Evolutionary conservation across 2,329 filamentous ascomycete species (phyloP).

Genomic region (Aureobasidium mangrovei): DNA sequence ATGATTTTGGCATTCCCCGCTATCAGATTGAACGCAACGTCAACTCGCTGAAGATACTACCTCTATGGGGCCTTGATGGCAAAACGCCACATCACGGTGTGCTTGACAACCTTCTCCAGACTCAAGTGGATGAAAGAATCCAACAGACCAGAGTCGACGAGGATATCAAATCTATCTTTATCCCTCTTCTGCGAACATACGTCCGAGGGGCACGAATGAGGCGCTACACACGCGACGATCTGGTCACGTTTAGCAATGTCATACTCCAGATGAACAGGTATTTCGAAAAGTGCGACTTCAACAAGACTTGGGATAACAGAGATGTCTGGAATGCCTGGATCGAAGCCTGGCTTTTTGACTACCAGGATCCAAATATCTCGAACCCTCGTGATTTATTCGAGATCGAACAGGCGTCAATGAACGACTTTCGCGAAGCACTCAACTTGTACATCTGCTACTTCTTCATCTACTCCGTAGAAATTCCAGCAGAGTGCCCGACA

Average conservation of each 20-base stretch:
- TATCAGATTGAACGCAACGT: slow-evolving; percentile 49
- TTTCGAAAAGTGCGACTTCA: slow-evolving; percentile 43
- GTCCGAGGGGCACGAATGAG: slow-evolving; percentile 43
- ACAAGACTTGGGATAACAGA: slow-evolving; percentile 40
- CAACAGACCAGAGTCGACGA: slow-evolving; percentile 32
- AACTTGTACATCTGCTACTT: slow-evolving; percentile 33
- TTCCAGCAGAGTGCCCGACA: slow-evolving; percentile 41
- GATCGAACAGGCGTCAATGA: slow-evolving; percentile 27
- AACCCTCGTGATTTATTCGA: slow-evolving; percentile 24
- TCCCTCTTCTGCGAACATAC: slow-evolving; percentile 43
- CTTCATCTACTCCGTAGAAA: slow-evolving; percentile 43
- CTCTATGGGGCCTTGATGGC: slow-evolving; percentile 47
- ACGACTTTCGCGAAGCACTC: slow-evolving; percentile 27
- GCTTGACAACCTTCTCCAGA: slow-evolving; percentile 46
- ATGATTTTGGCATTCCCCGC: slow-evolving; percentile 47
- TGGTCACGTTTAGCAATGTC: slow-evolving; percentile 40
- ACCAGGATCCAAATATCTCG: slow-evolving; percentile 31
- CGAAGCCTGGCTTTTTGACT: slow-evolving; percentile 39
- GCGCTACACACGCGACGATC: slow-evolving; percentile 34
- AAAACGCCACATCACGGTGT: slow-evolving; percentile 45
- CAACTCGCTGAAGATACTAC: slow-evolving; percentile 45
- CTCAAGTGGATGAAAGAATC: slow-evolving; percentile 42
- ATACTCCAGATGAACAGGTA: slow-evolving; percentile 42
- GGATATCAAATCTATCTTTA: slow-evolving; percentile 46
- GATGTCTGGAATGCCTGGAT: slow-evolving; percentile 39